Evolutionary conservation across 2,329 filamentous ascomycete species (phyloP), one percentile per base, ranked within the genome.

Genomic region (Blastomyces silverae): DNA sequence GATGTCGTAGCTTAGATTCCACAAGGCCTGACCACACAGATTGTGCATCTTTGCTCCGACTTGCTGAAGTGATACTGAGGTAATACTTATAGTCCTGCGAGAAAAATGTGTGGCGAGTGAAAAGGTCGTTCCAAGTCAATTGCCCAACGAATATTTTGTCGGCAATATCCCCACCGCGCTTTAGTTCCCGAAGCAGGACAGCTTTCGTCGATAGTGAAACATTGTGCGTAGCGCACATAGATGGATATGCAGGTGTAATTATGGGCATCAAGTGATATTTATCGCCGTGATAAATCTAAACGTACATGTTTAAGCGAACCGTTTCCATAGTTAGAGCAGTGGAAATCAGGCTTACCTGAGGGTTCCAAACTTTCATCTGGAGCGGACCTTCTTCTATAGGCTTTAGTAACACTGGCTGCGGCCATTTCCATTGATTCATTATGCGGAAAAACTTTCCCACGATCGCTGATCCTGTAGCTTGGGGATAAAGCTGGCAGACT

Each of bases 141-240:
- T 89, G 89, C 64, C 89, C 90, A 42, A 83, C 75, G 78, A 93
- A 89, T 67, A 99, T 95, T 70, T 87, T 85, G 67, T 90, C 87
- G 11, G 91, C 87, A 64, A 97, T 88, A 62, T 90, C 83, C 62
- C 88, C 85, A 5, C 88, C 94, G 48, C 90, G 86, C 68, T 88
- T 83, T 25, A 97, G 84, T 74, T 99, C 94, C 58, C 87, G 84
- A 69, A 91, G 85, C 72, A 99, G 92, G 61, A 97, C 86, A 7
- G 85, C 81, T 80, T 92, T 91, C 1, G 92, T 95, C 0, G 93
- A 97, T 69, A 85, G 82, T 2, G 90, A 92, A 66, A 99, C 88
- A 72, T 96, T 97, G 80, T 96, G 94, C 0, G 94, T 97, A 1
- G 94, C 89, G 76, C 94, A 97, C 92, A 97, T 97, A 61, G 92